These are phyloP conservation scores for Lunasporangiospora selenospora DNA, from an alignment of 192 early-diverging fungal genomes.

Conservation along the genomic window DNA sequence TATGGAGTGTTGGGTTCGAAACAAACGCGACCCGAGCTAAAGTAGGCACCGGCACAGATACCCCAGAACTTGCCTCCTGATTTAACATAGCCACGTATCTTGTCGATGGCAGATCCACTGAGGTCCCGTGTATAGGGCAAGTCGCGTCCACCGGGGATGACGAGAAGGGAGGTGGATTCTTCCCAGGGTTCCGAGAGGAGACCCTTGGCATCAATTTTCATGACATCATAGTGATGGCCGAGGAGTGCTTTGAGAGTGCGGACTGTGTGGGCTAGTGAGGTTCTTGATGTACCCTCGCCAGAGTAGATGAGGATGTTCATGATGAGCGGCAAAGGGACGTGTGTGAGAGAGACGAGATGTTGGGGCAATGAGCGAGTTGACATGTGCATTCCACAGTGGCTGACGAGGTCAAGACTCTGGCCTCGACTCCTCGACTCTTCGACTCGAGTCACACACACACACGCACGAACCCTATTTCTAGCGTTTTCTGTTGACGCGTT, in stretches of 20 bases:
- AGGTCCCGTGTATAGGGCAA: slow-evolving; percentile 80
- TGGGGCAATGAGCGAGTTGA: no score
- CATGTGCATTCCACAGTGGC: no score
- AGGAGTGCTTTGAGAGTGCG: slow-evolving; percentile 78
- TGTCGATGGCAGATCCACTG: slow-evolving; percentile 64
- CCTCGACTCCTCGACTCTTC: no score
- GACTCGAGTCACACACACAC: no score
- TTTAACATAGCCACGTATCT: slow-evolving; percentile 71
- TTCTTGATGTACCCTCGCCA: slow-evolving; percentile 74
- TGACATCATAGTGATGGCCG: slow-evolving; percentile 86
- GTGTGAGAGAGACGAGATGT: background rate
- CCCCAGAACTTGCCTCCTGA: slow-evolving; percentile 89
- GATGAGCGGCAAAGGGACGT: background rate
- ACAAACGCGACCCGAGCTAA: slow-evolving; percentile 70
- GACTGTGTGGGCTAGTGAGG: slow-evolving; percentile 68
- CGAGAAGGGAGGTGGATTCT: slow-evolving; percentile 81
- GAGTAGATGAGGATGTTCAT: slow-evolving; percentile 89
- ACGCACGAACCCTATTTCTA: no score
- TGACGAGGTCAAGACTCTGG: no score
- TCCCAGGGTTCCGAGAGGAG: slow-evolving; percentile 87
- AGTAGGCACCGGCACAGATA: slow-evolving; percentile 92
- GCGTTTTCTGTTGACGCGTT: no score
- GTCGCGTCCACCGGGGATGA: slow-evolving; percentile 92
- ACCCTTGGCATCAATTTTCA: slow-evolving; percentile 76
- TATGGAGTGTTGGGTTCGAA: slow-evolving; percentile 75